Evolutionary conservation across 306 rosid species (phyloP).

Genomic region (Fragaria iinumae): DNA sequence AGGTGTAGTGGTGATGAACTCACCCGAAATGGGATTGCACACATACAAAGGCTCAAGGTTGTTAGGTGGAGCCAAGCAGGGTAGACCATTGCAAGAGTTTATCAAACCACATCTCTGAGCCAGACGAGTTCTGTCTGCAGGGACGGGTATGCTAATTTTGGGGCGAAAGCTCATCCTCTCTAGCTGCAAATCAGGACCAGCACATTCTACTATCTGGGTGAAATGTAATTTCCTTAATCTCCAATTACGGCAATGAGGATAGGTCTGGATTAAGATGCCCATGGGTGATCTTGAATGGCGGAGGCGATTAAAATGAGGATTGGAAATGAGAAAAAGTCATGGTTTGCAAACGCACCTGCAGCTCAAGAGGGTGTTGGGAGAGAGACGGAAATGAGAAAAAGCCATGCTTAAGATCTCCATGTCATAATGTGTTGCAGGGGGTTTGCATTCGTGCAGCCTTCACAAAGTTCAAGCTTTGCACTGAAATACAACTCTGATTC

Average conservation of each 20-base stretch:
- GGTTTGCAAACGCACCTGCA: conserved; percentile 23
- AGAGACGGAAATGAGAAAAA: background rate
- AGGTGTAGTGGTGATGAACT: background rate
- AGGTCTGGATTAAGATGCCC: conserved; percentile 4
- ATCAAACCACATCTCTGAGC: background rate
- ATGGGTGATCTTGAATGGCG: background rate
- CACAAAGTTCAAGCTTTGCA: too few relatives aligned
- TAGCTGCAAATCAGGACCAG: background rate
- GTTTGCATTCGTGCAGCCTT: too few relatives aligned
- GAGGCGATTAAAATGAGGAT: background rate
- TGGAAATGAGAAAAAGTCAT: conserved; percentile 1
- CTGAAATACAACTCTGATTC: too few relatives aligned
- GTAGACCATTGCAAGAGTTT: conserved; percentile 19
- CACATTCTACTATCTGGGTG: background rate
- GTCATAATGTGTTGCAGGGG: too few relatives aligned
- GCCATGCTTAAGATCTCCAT: too few relatives aligned
- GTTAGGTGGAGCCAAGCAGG: background rate
- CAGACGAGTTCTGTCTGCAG: background rate
- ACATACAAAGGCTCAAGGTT: background rate
- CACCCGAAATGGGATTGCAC: background rate
- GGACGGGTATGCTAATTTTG: background rate
- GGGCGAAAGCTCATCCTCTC: background rate
- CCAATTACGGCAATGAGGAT: background rate
- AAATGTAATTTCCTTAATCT: background rate
- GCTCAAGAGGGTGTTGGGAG: background rate